phyloP scores from a whole-genome alignment of 257 asterid species.

The Nemophila menziesii region DNA sequence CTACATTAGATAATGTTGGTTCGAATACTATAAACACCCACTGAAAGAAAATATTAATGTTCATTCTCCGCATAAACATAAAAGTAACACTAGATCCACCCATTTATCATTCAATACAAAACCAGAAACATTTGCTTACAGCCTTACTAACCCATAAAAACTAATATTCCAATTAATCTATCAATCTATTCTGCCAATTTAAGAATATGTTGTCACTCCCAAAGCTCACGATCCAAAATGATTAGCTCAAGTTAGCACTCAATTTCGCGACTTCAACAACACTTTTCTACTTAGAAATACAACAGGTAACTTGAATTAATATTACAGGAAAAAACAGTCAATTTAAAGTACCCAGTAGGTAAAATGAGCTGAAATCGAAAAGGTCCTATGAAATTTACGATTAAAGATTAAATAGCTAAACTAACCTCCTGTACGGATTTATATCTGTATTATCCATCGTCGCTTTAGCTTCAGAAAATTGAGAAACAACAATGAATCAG shows the following conservation, averaged over 20 bases:
- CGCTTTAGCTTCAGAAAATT: constrained; percentile 4
- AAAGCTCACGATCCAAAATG: background rate
- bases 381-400: constrained; percentile 6
- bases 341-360: background rate
- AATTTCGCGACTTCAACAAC: too few species aligned
- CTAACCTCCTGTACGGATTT: constrained; percentile 55
- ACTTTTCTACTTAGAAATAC: background rate
- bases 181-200: too few species aligned
- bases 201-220: too few species aligned
- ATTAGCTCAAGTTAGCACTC: too few species aligned
- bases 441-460: constrained; percentile 41
- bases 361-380: constrained; percentile 3
- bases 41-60: background rate
- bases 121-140: too few species aligned
- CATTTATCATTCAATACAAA: background rate
- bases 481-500: constrained; percentile 7
- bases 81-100: background rate
- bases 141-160: too few species aligned
- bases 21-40: constrained; percentile 5
- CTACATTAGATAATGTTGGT: background rate
- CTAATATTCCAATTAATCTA: too few species aligned
- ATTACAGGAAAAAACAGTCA: background rate
- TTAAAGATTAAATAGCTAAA: background rate
- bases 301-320: too few species aligned
- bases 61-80: background rate